phyloP scores from a whole-genome alignment of 306 rosid species.

The Albizia julibrissin region DNA sequence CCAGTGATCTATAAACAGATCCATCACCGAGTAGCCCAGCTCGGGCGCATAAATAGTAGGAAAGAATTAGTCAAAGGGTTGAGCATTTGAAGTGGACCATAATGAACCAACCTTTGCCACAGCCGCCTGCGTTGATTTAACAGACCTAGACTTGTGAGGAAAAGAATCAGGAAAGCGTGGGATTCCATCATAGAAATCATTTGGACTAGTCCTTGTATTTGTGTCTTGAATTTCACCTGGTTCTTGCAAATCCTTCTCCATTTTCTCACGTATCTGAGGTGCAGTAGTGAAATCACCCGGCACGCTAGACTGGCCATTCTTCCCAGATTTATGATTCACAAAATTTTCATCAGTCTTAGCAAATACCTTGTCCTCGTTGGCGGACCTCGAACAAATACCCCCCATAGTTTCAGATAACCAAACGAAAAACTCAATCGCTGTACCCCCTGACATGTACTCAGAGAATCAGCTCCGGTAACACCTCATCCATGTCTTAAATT shows the following conservation, averaged over 20 bases:
- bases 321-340: constrained; percentile 40
- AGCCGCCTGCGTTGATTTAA: constrained; percentile 61
- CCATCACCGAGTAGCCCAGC: background rate
- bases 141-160: constrained; percentile 67
- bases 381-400: constrained; percentile 66
- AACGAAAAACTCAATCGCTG: constrained; percentile 25
- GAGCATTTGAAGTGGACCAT: constrained; percentile 1
- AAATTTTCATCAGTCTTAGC: constrained; percentile 34
- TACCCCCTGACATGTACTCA: constrained; percentile 28
- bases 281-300: constrained; percentile 33
- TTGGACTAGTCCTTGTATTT: constrained; percentile 21
- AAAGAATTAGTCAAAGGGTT: background rate
- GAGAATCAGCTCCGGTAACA: background rate
- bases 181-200: constrained; percentile 82
- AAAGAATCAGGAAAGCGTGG: constrained; percentile 59
- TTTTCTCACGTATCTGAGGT: constrained; percentile 28
- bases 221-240: constrained; percentile 6
- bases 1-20: constrained; percentile 26
- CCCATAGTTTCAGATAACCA: constrained; percentile 52
- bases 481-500: constrained; percentile 33
- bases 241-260: constrained; percentile 33
- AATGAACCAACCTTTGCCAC: constrained; percentile 69
- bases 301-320: constrained; percentile 23
- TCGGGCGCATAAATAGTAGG: constrained; percentile 1
- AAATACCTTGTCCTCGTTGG: constrained; percentile 37